Percentiles rank a stretch among this genome's conserved stretches.
phyloP scores from a whole-genome alignment of 495 filamentous ascomycete species.

The Talaromyces adpressus region DNA sequence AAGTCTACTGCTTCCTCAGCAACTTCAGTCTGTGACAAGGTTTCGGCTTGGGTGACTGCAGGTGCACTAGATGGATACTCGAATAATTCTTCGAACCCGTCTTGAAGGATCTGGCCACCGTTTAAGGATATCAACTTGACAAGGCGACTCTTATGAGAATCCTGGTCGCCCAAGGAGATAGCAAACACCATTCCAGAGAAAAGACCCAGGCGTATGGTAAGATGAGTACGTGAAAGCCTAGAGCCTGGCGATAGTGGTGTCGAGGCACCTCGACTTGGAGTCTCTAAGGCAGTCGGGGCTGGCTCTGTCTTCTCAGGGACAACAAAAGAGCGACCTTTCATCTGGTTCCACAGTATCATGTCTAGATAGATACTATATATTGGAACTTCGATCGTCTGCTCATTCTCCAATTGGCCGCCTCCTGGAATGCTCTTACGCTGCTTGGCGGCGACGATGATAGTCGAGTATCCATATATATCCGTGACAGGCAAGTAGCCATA shows the following conservation, averaged over 20 bases:
- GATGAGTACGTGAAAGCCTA: constrained; percentile 28
- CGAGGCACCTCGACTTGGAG: constrained; percentile 33
- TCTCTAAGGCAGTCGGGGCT: constrained; percentile 23
- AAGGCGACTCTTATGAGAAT: constrained; percentile 44
- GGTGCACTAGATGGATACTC: constrained; percentile 37
- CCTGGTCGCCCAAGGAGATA: constrained; percentile 58
- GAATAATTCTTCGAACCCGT: constrained; percentile 84
- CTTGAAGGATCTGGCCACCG: constrained; percentile 65
- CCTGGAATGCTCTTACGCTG: constrained; percentile 39
- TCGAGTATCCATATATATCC: constrained; percentile 40
- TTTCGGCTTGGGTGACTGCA: constrained; percentile 15
- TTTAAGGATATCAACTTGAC: constrained; percentile 45
- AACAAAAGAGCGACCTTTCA: constrained; percentile 38
- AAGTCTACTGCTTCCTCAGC: constrained; percentile 19
- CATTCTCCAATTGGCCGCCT: constrained; percentile 20
- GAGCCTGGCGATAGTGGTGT: constrained; percentile 36
- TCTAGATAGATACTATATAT: constrained; percentile 43
- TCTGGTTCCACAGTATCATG: constrained; percentile 40
- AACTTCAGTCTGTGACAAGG: constrained; percentile 17
- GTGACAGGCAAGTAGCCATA: constrained; percentile 29
- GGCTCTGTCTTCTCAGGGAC: constrained; percentile 17
- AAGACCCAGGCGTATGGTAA: constrained; percentile 31
- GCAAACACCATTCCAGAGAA: constrained; percentile 79
- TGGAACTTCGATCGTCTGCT: constrained; percentile 35
- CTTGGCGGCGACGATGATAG: constrained; percentile 36